Base-by-base conservation (phyloP, 78 protist species). In the Cavenderia fasciculata region DNA sequence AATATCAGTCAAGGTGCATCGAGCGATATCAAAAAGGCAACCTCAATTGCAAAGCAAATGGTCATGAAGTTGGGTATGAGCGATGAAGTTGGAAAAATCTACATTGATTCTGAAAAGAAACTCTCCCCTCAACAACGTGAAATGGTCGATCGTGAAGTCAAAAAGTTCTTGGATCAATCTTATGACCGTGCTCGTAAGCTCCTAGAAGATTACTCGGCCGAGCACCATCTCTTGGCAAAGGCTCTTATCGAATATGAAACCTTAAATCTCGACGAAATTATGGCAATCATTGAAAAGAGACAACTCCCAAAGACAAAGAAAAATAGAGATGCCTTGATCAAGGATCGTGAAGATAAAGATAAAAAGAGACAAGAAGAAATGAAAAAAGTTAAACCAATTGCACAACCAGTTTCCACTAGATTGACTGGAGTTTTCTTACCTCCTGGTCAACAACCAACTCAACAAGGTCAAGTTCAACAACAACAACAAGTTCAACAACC, bases 241-340 rank as follows among this genome's bases (percentile, higher is more conserved):
- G 95, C 96, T 1, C 75, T 96, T 36, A 19, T 94, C 7, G 96
- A 94, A 41, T 70, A 87, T 36, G 96, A 96, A 74, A 94, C 96
- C 0, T 84, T 96, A 52, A 51, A 52, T 5, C 79, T 66, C 56
- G 91, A 89, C 0, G 94, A 96, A 70, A 75, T 94, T 41, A 59
- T 59, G 44, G 63, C 36, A n/a, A 74, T 86, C 57, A 49, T 92
- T 21, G 76, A 82, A 1, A 73, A 62, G 12, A 73, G 59, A 40
- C 34, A 46, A n/a, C 14, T 76, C 21, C 18, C 76, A 14, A 21
- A 57, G 18, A 52, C 29, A 38, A 75, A 86, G 33, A 86, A 75
- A 41, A 74, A 71, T 51, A 25, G 76, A 31, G 72, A 33, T 1
- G 73, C 51, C 29, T 34, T 82, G 4, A 11, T 68, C 16, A 71